A percentile compares a stretch with the other conserved stretches of the same genome.
phyloP scores from a whole-genome alignment of 1,139 yeast genomes.

The Pneumocystis oryctolagi region DNA sequence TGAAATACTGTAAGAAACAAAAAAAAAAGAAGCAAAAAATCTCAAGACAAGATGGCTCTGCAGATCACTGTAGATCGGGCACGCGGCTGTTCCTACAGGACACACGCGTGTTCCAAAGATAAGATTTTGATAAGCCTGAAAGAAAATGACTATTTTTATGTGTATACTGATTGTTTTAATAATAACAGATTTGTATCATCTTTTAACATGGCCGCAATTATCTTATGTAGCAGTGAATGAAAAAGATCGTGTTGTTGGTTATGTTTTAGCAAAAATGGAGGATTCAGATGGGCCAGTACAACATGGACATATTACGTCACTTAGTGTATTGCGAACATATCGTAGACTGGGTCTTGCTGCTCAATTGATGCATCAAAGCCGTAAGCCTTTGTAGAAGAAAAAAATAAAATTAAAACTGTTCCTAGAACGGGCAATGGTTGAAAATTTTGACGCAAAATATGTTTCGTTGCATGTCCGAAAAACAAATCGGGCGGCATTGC shows the following conservation, averaged over 20 bases:
- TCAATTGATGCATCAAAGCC: conserved; percentile 78
- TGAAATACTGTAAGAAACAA: conserved; percentile 54
- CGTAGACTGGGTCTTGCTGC: conserved; percentile 93
- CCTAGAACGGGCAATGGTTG: conserved; percentile 54
- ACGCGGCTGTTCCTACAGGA: no score
- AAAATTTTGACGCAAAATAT: conserved; percentile 65
- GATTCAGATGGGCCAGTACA: conserved; percentile 62
- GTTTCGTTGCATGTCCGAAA: conserved; percentile 89
- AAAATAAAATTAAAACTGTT: neutral
- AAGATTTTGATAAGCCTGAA: no score
- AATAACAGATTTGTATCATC: conserved; percentile 48
- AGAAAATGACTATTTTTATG: no score
- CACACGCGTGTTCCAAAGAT: no score
- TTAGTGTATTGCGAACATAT: conserved; percentile 89
- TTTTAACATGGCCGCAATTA: conserved; percentile 94
- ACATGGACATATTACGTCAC: conserved; percentile 87
- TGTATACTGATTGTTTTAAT: no score
- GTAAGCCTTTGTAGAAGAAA: conserved; percentile 17
- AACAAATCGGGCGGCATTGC: conserved; percentile 87
- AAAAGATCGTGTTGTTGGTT: conserved; percentile 57
- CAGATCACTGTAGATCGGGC: no score
- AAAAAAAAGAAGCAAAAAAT: no score
- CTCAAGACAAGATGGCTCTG: no score
- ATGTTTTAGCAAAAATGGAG: conserved; percentile 90
- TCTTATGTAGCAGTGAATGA: conserved; percentile 76